phyloP scores from a whole-genome alignment of 306 rosid species.

The Mimosa bimucronata region DNA sequence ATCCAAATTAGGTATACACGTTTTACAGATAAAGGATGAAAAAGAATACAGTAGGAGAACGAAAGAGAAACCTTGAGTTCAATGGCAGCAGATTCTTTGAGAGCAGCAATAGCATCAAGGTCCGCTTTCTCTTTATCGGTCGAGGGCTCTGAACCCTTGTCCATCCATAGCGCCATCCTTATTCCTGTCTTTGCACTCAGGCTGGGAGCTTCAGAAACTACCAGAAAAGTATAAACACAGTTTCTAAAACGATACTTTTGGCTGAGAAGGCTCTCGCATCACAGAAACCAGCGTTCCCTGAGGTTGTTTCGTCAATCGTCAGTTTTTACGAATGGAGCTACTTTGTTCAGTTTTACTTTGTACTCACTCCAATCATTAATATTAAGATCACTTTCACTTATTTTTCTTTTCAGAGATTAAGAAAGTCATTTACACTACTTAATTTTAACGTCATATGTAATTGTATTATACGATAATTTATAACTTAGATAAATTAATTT shows the following conservation, averaged over 20 bases:
- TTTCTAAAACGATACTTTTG: background rate
- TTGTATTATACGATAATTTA: no score
- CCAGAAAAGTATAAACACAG: background rate
- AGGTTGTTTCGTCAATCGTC: background rate
- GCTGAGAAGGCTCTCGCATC: background rate
- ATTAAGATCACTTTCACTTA: no score
- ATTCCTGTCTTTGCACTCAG: background rate
- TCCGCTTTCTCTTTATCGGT: constrained; percentile 79
- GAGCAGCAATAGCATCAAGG: constrained; percentile 92
- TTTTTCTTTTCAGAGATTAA: no score
- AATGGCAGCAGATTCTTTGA: constrained; percentile 74
- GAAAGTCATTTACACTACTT: no score
- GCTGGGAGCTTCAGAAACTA: background rate
- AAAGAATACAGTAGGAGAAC: background rate
- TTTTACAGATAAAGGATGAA: no score
- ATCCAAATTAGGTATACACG: no score
- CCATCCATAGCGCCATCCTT: constrained; percentile 89
- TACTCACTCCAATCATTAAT: no score
- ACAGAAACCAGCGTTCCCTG: background rate
- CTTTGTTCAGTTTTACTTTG: no score
- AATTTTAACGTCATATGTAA: no score
- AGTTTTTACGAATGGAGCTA: no score
- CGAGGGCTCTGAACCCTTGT: constrained; percentile 71
- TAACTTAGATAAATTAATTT: no score
- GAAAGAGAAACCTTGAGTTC: constrained; percentile 69